phyloP scores from a whole-genome alignment of 225 moss, liverwort and hornwort genomes.

The Ulota crispa region DNA sequence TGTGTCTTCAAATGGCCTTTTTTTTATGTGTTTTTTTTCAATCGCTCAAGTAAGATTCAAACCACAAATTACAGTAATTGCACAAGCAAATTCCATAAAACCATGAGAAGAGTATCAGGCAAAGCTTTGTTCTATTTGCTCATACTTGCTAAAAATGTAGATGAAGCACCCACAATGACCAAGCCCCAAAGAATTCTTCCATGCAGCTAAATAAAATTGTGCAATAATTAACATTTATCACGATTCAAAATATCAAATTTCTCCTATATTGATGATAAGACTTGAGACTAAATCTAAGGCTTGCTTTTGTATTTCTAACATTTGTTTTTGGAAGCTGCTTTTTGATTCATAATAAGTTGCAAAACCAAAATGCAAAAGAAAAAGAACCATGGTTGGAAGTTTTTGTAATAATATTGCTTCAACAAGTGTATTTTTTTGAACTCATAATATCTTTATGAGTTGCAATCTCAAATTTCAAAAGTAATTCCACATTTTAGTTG shows the following conservation, averaged over 20 bases:
- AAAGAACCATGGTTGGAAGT: background rate
- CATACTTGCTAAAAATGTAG: too few species aligned
- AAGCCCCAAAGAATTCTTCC: too few species aligned
- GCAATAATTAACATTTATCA: background rate
- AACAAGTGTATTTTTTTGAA: background rate
- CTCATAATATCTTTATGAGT: background rate
- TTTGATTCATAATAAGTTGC: background rate
- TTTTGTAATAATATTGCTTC: background rate
- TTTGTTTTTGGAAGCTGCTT: background rate
- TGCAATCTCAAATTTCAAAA: background rate
- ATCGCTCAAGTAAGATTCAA: background rate
- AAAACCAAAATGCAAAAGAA: background rate
- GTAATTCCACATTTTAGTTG: background rate
- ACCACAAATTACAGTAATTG: background rate
- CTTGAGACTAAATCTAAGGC: background rate
- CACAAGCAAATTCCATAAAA: background rate
- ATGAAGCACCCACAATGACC: background rate
- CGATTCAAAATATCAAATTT: background rate
- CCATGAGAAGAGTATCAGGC: background rate
- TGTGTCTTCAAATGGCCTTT: background rate
- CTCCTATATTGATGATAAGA: background rate
- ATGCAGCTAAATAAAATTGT: background rate
- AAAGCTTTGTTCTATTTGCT: rapidly evolving
- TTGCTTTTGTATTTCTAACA: background rate
- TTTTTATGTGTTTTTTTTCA: background rate